Base-by-base conservation (phyloP, 768 basidiomycete species). In the Russula vinacea region DNA sequence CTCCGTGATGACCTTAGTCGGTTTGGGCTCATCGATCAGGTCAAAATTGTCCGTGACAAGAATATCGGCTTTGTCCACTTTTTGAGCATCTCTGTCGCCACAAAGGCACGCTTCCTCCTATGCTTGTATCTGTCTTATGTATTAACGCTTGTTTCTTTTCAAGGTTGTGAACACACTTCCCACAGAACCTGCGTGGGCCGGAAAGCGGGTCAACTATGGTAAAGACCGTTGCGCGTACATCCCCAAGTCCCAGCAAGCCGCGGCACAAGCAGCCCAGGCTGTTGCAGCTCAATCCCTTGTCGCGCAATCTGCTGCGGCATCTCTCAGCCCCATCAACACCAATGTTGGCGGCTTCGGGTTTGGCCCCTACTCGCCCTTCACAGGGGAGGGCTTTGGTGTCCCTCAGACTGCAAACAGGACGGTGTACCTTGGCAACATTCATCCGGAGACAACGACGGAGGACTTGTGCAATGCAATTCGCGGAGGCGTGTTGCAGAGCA, bases 1-100 rank as follows among this genome's bases (percentile, higher is more conserved):
- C 79, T 99, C 37, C 78, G 96, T 39, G 94, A 98, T 66, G 94
- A 98, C 73, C 79, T 98, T 26, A 88, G 88, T 71, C 83, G 90
- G 49, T 99, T 96, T 72, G 97, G 97, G 24, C 80, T 96, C 33
- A 98, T 99, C 71, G 97, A 99, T 76, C 96, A 98, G 74, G 95
- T 99, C 74, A 99, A 99, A 84, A 98, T 99, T 72, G 97, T 98
- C 57, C 79, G 96, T 66, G 97, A 99, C 79, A 98, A 98, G 83
- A 97, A 97, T 72, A 98, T 98, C 62, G 97, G 95, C 2, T 99
- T 99, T 74, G 94, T 99, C 22, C 97, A 99, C 76, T 98, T 98
- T 80, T 79, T 99, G 72, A 93, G 90, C 74, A 97, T 99, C 74
- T 83, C 90, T 24, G 85, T 92, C 47, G 97, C 97, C 17, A 95